Conservation (phyloP, 2,329 filamentous ascomycete species). For the Fusarium sp. region DNA sequence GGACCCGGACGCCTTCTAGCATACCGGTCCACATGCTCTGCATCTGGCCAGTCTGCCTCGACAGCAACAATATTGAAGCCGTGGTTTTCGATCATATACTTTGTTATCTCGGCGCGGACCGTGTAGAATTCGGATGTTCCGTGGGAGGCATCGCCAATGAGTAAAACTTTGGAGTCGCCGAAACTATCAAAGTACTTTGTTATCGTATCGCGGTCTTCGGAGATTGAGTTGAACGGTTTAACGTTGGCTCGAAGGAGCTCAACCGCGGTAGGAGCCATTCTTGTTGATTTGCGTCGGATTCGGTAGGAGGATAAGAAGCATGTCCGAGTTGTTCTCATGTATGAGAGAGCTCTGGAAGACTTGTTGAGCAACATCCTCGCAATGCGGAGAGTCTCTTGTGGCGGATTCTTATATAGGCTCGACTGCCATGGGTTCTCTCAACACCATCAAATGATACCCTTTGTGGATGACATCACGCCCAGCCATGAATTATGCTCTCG, state of each 20-base stretch:
- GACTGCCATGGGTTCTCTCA: background rate
- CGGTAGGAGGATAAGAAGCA: too few species aligned
- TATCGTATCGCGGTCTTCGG: constrained; percentile 16
- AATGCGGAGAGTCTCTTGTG: background rate
- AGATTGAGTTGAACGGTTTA: constrained; percentile 22
- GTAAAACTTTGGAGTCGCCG: constrained; percentile 26
- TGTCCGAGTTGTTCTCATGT: background rate
- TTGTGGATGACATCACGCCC: constrained; percentile 20
- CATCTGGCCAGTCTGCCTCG: constrained; percentile 36
- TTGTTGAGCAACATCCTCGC: background rate
- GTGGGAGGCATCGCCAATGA: constrained; percentile 32
- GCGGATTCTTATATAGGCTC: constrained; percentile 1
- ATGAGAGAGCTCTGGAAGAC: background rate
- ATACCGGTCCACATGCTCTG: constrained; percentile 33
- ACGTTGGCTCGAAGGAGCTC: constrained; percentile 20
- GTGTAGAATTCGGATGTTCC: constrained; percentile 34
- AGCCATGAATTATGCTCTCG: background rate
- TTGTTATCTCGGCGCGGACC: constrained; percentile 33
- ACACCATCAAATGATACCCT: background rate
- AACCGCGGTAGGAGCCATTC: constrained; percentile 19
- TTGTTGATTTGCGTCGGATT: background rate
- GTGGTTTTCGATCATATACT: constrained; percentile 35
- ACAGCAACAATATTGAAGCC: constrained; percentile 35
- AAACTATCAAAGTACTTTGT: constrained; percentile 29
- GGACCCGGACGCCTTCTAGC: constrained; percentile 19